Evolutionary conservation across 306 rosid genomes (phyloP), one percentile per base, ranked within the genome.

Genomic region (Citrullus amarus): DNA sequence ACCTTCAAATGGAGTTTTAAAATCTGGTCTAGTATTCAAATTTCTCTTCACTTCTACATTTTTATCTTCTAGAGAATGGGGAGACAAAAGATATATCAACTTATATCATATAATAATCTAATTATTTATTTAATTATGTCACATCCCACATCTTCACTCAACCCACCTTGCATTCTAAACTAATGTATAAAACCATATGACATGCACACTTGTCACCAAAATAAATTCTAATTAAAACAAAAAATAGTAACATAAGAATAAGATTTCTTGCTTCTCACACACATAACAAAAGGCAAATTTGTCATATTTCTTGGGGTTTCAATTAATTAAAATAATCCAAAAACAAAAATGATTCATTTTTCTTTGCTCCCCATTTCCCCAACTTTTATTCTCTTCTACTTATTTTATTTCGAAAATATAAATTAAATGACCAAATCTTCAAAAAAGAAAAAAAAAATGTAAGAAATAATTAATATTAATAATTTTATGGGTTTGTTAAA

Each of bases 281-380:
- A 66, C 72, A 16, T 18, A 39, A 66, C 73, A 66, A 66, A 30
- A 66, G 0, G 28, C 73, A 66, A 38, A 39, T 8, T 66, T 66
- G 6, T 11, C 72, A 5, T 14, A 46, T 55, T 51, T 22, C 13
- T 16, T 1, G 30, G 78, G 62, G 5, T 53, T 74, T 70, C 9
- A 68, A 68, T n/a, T 68, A n/a, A 2, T 34, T 55, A 55, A 63
- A 34, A 34, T n/a, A 68, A 41, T 43, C 10, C 4, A 13, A 32
- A n/a, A 65, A 36, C 13, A 65, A 9, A 16, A 1, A 8, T 4
- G 2, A 28, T 66, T n/a, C 9, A 20, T 41, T 41, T 68, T 0
- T 22, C 55, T 68, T 41, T 68, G 78, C 78, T 71, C 62, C 82
- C 53, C 25, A 25, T 80, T 58, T 8, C 9, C 56, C 12, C 75